Percentiles rank a stretch among this genome's conserved stretches.
Evolutionary conservation across 352 stramenopile species (phyloP).

Genomic region (Globisporangium megalacanthum): DNA sequence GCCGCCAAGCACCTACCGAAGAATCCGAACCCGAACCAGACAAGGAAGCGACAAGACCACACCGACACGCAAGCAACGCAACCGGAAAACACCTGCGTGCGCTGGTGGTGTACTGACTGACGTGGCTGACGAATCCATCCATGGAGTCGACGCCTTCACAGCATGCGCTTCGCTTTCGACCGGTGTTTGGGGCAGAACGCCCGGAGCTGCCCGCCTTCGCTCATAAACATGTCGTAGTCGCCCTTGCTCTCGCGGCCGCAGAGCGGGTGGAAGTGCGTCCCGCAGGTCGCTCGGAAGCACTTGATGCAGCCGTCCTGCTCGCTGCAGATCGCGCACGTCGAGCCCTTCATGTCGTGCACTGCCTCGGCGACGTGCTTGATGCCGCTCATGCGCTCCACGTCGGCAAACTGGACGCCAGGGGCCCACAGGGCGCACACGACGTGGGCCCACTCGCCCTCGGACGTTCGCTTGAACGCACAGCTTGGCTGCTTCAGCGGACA

Average conservation of each 20-base stretch:
- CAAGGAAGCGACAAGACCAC: neutral
- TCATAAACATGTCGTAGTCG: slow-evolving; percentile 89
- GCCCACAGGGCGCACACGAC: slow-evolving; percentile 86
- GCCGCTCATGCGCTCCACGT: slow-evolving; percentile 79
- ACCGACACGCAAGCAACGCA: neutral
- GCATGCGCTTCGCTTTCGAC: slow-evolving; percentile 32
- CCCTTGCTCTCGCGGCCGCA: slow-evolving; percentile 79
- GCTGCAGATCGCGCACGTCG: slow-evolving; percentile 59
- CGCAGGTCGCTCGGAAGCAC: slow-evolving; percentile 66
- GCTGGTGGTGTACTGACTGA: slow-evolving; percentile 1
- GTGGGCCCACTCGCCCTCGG: slow-evolving; percentile 76
- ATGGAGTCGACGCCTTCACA: neutral
- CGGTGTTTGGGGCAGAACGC: slow-evolving; percentile 79
- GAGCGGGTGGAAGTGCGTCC: slow-evolving; percentile 74
- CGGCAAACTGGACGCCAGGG: slow-evolving; percentile 78
- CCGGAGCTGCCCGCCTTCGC: slow-evolving; percentile 74
- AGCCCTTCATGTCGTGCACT: slow-evolving; percentile 57
- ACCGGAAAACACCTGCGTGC: neutral
- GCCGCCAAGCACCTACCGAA: neutral
- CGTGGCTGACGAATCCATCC: too few species aligned
- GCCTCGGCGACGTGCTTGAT: slow-evolving; percentile 71
- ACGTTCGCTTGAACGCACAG: slow-evolving; percentile 81
- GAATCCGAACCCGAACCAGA: neutral
- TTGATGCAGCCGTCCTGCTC: slow-evolving; percentile 77
- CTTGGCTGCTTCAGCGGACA: slow-evolving; percentile 64